Evolutionary conservation across 306 rosid genomes (phyloP), one percentile per base, ranked within the genome.

Genomic region (Ormosia semicastrata): DNA sequence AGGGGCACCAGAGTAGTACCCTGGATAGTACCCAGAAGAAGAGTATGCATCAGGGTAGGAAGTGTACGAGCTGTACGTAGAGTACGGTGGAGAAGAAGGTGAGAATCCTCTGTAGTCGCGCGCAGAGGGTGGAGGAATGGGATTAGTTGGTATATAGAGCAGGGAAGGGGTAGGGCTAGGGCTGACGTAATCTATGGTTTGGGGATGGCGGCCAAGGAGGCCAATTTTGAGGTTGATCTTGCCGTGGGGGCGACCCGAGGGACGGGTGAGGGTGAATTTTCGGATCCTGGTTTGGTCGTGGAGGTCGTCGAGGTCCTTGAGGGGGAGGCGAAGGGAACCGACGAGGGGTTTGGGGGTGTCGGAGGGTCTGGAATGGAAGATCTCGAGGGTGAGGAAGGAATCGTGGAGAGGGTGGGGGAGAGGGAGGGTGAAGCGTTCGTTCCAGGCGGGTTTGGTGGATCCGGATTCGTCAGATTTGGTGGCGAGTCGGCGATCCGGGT

Each of bases 391-490:
- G 81, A 94, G 97, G 86, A 78, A 79, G 47, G 95, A 84, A 6
- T 92, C 89, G 41, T 77, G 82, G 74, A 89, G 86, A 3, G 91
- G 66, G 4, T 67, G 76, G 5, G 86, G 12, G 79, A 94, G 89
- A 0, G 98, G 91, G 62, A 94, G 89, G 15, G 95, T 77, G 87
- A 94, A 94, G 2, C 94, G 93, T 81, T 94, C 98, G 90, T 94
- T 94, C 97, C 98, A 94, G 67, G 92, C 88, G 2, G 98, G 98
- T 46, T 70, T 64, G 43, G 91, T 92, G 3, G 85, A 84, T 6
- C 98, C 97, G 18, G 94, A 85, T 46, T 94, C 98, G 80, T 94
- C 98, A 34, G 98, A 89, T 82, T 92, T 92, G 36, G 97, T 92
- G 76, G 97, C 98, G 11, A 94, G 93, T 0, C 98, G 94, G 14